These are phyloP conservation scores for Rhodosporidiobolus sp. DNA, from an alignment of 768 basidiomycete species.

Conservation along the genomic window DNA sequence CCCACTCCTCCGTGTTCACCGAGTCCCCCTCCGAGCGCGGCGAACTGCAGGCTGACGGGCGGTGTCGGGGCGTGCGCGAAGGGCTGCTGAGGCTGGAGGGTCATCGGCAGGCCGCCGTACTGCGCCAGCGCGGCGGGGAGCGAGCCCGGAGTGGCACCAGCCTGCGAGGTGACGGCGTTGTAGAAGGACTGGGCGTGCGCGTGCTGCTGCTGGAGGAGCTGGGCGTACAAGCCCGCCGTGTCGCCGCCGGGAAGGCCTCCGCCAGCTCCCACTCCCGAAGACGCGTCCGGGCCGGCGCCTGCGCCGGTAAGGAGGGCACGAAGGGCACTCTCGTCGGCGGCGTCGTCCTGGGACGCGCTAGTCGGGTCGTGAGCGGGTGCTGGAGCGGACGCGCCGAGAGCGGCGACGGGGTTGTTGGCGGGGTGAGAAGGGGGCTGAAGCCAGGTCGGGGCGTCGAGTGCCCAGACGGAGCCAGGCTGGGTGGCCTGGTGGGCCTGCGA, in stretches of 20 bases:
- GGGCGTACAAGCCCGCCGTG: not conserved
- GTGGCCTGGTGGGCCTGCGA: not conserved
- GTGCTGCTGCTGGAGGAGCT: conserved; percentile 1
- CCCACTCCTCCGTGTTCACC: not conserved
- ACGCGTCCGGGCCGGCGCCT: not conserved
- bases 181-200: no score
- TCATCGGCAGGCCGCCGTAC: conserved; percentile 1
- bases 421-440: not conserved
- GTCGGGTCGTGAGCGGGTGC: not conserved
- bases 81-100: no score
- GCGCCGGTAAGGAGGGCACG: not conserved
- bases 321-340: not conserved
- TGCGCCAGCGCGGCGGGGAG: not conserved
- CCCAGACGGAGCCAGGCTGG: not conserved
- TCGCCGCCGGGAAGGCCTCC: not conserved
- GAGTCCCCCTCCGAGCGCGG: not conserved
- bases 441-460: not conserved
- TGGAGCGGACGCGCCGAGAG: not conserved
- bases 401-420: no score
- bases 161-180: no score
- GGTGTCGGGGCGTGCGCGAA: not conserved
- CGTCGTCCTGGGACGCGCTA: not conserved
- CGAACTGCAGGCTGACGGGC: not conserved
- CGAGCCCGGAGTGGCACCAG: not conserved
- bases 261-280: not conserved